Percentiles rank a stretch among this genome's conserved stretches.
Evolutionary conservation across 352 stramenopile species (phyloP).

Genomic region (Phytophthora rubi): DNA sequence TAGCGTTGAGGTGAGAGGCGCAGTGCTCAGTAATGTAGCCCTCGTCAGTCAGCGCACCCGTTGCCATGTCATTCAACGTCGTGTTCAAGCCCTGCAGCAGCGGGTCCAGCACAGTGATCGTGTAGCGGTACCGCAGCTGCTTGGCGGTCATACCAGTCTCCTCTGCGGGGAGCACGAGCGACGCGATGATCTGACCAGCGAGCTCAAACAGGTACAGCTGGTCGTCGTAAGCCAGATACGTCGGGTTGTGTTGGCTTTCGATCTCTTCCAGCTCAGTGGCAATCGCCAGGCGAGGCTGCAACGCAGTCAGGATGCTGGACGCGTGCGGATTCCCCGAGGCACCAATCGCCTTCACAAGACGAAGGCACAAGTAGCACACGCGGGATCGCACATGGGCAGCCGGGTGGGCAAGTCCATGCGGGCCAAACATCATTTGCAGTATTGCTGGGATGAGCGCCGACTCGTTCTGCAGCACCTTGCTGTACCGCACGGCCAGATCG

Average conservation of each 20-base stretch:
- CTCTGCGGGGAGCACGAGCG: conserved; percentile 40
- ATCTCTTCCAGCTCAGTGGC: conserved; percentile 46
- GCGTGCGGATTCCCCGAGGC: conserved; percentile 76
- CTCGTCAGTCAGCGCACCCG: conserved; percentile 34
- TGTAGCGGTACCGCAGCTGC: conserved; percentile 69
- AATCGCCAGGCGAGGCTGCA: conserved; percentile 73
- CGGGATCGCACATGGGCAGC: conserved; percentile 72
- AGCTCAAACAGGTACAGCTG: conserved; percentile 90
- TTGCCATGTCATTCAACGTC: conserved; percentile 51
- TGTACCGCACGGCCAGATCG: conserved; percentile 82
- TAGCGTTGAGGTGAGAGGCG: conserved; percentile 72
- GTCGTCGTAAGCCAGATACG: conserved; percentile 72
- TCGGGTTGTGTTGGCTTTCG: conserved; percentile 48
- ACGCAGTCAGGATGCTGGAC: conserved; percentile 66
- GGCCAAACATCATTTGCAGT: conserved; percentile 86
- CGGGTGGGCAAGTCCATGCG: conserved; percentile 70
- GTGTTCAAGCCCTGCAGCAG: conserved; percentile 67
- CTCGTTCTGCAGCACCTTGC: conserved; percentile 71
- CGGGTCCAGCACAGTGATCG: conserved; percentile 74
- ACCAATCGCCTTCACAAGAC: conserved; percentile 81
- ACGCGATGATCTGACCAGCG: conserved; percentile 82
- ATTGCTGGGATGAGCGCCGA: conserved; percentile 66
- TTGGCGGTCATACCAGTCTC: conserved; percentile 63
- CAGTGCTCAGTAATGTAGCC: conserved; percentile 62
- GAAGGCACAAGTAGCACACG: conserved; percentile 85